A percentile compares a stretch with the other conserved stretches of the same genome.
These are phyloP conservation scores for Hypoxylon cercidicola DNA, from an alignment of 495 filamentous ascomycete species.

Conservation along the genomic window DNA sequence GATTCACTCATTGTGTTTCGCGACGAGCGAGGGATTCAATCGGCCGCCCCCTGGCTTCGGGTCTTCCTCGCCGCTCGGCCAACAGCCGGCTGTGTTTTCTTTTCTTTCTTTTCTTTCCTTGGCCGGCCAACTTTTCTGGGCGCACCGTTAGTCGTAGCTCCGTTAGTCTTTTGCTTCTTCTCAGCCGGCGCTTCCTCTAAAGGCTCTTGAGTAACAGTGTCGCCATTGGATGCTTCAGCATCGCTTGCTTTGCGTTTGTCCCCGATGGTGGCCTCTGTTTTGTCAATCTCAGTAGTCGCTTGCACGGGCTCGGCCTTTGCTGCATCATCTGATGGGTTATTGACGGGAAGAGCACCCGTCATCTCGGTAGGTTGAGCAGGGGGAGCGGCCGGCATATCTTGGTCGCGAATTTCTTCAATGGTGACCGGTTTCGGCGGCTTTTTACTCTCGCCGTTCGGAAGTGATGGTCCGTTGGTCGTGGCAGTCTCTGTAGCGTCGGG, in stretches of 20 bases:
- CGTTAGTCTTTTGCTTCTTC: conserved; percentile 52
- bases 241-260: conserved; percentile 47
- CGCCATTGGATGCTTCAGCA: conserved; percentile 32
- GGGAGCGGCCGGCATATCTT: conserved; percentile 26
- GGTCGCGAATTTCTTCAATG: conserved; percentile 39
- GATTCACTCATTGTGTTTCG: conserved; percentile 6
- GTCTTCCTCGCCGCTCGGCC: conserved; percentile 56
- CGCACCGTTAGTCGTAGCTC: conserved; percentile 35
- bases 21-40: conserved; percentile 26
- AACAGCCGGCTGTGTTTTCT: conserved; percentile 37
- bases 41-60: conserved; percentile 56
- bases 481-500: conserved; percentile 22
- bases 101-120: conserved; percentile 50
- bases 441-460: conserved; percentile 31
- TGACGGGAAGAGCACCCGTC: conserved; percentile 22
- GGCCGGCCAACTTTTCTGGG: conserved; percentile 50
- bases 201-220: conserved; percentile 19
- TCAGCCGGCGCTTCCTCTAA: conserved; percentile 32
- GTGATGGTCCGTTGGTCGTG: conserved; percentile 25
- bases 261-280: conserved; percentile 18
- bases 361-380: conserved; percentile 27
- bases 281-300: conserved; percentile 15
- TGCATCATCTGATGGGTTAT: conserved; percentile 22
- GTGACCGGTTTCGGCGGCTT: conserved; percentile 39
- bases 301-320: conserved; percentile 23